Conservation (phyloP, 75 land plant species). For the Azolla pinnata region DNA sequence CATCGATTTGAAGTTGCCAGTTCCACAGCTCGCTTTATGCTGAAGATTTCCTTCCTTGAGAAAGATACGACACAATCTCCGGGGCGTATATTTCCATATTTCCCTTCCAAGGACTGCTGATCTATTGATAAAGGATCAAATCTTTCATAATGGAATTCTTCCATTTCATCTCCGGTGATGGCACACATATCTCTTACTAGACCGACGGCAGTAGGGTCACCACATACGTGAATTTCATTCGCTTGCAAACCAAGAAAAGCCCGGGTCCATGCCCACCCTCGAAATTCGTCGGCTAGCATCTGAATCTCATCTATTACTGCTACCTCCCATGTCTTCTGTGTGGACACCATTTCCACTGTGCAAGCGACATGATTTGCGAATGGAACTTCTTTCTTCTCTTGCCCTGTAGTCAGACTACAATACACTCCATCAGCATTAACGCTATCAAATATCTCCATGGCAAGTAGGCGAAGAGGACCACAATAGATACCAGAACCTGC, state of each 20-base stretch:
- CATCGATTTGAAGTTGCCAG: constrained; percentile 70
- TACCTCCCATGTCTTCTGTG: constrained; percentile 61
- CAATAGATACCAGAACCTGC: constrained; percentile 79
- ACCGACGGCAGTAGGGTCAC: constrained; percentile 81
- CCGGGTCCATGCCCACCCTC: constrained; percentile 95
- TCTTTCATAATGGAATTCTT: constrained; percentile 58
- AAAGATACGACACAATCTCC: constrained; percentile 97
- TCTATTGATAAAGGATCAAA: constrained; percentile 87
- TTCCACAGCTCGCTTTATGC: constrained; percentile 83
- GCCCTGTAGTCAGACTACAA: constrained; percentile 89
- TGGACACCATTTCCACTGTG: constrained; percentile 87
- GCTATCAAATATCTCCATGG: constrained; percentile 94
- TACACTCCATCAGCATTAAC: constrained; percentile 80
- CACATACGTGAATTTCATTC: constrained; percentile 94
- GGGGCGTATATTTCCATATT: constrained; percentile 48
- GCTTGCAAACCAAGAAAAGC: constrained; percentile 86
- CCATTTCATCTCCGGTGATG: constrained; percentile 76
- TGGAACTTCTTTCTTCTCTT: constrained; percentile 79
- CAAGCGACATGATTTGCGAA: constrained; percentile 84
- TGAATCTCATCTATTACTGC: constrained; percentile 93
- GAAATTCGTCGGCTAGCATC: constrained; percentile 69
- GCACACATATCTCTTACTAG: constrained; percentile 58
- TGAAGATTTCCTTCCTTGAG: constrained; percentile 88
- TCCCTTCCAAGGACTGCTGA: constrained; percentile 65
- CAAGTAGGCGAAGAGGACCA: constrained; percentile 90